Percentiles rank a stretch among this genome's conserved stretches.
Conservation (phyloP, 2,329 filamentous ascomycete species). For the Lachnum nothofagi region DNA sequence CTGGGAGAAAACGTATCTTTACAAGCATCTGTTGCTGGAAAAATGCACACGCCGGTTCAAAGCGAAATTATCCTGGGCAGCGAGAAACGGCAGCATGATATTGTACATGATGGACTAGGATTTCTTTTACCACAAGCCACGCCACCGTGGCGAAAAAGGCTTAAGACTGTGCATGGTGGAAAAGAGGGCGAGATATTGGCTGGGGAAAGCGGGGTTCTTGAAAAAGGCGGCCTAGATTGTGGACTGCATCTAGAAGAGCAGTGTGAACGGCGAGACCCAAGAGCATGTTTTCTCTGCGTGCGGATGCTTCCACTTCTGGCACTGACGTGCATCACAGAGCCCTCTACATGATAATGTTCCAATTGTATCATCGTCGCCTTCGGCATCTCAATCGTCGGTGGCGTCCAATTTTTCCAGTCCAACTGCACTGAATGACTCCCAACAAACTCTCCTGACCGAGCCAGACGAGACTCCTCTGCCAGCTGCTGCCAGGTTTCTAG, state of each 20-base stretch:
- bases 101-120: neutral
- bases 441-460: slow-evolving; percentile 24
- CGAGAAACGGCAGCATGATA: neutral
- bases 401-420: slow-evolving; percentile 10
- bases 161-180: neutral
- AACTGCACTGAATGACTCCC: slow-evolving; percentile 21
- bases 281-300: neutral
- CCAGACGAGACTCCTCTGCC: slow-evolving; percentile 15
- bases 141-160: neutral
- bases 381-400: slow-evolving; percentile 8
- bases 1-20: neutral
- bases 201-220: neutral
- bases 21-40: neutral
- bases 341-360: slow-evolving; percentile 1
- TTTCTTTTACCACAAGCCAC: neutral
- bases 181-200: neutral
- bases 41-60: neutral
- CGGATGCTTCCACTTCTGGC: neutral
- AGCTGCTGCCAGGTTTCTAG: neutral
- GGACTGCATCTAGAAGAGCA: neutral
- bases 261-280: neutral
- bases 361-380: slow-evolving; percentile 2
- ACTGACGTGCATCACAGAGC: slow-evolving; percentile 4
- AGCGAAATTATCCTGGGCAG: neutral
- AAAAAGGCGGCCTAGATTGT: neutral